Base-by-base conservation (phyloP, 805 yeast species). In the Priceomyces melissophilus region DNA sequence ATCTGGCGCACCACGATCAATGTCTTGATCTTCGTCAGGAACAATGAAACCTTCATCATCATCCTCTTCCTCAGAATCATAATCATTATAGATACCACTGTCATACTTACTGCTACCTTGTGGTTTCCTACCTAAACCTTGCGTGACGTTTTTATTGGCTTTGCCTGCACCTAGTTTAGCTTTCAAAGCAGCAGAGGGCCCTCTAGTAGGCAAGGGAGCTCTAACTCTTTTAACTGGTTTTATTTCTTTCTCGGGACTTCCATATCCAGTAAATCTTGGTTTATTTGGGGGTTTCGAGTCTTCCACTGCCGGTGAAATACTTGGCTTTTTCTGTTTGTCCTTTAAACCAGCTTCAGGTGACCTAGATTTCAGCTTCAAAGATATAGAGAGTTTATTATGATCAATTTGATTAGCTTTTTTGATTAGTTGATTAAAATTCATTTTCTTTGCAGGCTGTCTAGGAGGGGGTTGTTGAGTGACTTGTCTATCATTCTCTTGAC, bases 391-490 rank as follows among this genome's bases (percentile, higher is more conserved):
- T 47, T 67, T 68, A 40, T 57, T 53, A 39, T 71, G 67, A 53
- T 83, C 85, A 2, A 84, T 75, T 10, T 65, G 61, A 10, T 75
- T 75, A 0, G 91, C 93, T 55, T 78, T 78, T 53, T 78, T 78
- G 85, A 84, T 79, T 39, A 84, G 68, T 33, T 85, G 86, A 41
- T 72, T 73, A 54, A 82, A 84, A 12, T 80, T 77, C 57, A 82
- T 59, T 54, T 79, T 76, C 34, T 70, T 71, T 2, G 52, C 54
- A 3, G 66, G 52, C 10, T 20, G 34, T 32, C 25, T 33, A 4
- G 36, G 34, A 20, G 25, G 41, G 6, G 33, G 31, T 29, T 10
- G 29, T 10, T 29, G 31, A 29, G 31, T 29, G 15, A 29, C 32
- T 13, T n/a, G 32, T 10, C 10, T 14, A 16, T 16, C 23, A n/a